Conservation (phyloP, 208 protist genomes). For the Leishmania tarentolae region DNA sequence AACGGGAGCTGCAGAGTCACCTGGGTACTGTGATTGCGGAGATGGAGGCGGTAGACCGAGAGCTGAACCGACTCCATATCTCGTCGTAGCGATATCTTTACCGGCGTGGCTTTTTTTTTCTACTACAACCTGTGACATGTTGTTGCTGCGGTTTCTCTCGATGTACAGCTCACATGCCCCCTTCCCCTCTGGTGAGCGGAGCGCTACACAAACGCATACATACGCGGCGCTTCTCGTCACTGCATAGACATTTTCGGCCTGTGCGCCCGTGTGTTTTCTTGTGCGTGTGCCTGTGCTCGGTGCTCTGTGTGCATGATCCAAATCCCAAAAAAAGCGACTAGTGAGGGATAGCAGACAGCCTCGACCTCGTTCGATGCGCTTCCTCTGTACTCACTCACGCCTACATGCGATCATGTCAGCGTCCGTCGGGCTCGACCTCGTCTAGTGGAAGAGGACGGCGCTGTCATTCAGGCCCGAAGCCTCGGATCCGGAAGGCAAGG, state of each 20-base stretch:
- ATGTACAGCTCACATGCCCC: neutral
- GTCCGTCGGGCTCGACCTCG: neutral
- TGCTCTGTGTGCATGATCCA: neutral
- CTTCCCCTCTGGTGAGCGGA: neutral
- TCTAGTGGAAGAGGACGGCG: neutral
- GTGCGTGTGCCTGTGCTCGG: neutral
- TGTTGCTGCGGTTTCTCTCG: neutral
- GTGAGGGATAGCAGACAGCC: neutral
- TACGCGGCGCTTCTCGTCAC: neutral
- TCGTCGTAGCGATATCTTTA: conserved; percentile 4
- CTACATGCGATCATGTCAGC: neutral
- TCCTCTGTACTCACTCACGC: neutral
- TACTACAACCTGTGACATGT: neutral
- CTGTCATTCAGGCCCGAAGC: neutral
- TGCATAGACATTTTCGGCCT: neutral
- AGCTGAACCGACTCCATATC: conserved; percentile 30
- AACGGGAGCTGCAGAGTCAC: conserved; percentile 49
- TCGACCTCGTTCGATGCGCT: neutral
- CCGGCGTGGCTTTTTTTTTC: neutral
- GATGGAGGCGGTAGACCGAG: conserved; percentile 76
- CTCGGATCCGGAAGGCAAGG: neutral
- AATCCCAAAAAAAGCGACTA: neutral
- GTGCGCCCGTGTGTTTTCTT: neutral
- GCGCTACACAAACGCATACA: neutral
- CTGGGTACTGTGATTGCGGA: conserved; percentile 56